phyloP scores from a whole-genome alignment of 768 basidiomycete species.

The Steccherinum ochraceum region DNA sequence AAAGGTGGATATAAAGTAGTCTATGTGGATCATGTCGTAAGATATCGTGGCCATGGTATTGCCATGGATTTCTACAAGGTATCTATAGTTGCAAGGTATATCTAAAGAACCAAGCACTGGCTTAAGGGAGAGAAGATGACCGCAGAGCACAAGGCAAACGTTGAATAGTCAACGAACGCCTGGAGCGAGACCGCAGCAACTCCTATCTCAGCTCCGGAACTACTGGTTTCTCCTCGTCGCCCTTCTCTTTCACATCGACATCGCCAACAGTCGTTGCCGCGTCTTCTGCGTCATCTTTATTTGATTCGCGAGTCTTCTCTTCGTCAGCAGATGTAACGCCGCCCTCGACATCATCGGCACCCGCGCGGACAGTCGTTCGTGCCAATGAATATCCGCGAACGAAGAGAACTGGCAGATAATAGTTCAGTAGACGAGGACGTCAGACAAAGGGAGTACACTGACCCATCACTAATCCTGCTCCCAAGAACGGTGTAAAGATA shows the following conservation, averaged over 20 bases:
- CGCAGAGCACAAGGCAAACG: no score
- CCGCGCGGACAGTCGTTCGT: constrained; percentile 38
- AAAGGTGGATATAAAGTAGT: no score
- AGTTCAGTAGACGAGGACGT: neutral
- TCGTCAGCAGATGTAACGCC: neutral
- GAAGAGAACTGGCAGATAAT: constrained; percentile 37
- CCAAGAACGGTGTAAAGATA: constrained; percentile 52
- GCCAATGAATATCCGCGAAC: constrained; percentile 55
- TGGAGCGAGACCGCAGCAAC: no score
- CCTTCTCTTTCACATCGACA: constrained; percentile 6
- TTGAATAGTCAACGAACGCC: no score
- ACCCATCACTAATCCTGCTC: constrained; percentile 42
- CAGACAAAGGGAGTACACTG: neutral
- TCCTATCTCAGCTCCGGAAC: no score
- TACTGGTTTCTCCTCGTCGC: neutral
- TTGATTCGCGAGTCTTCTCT: constrained; percentile 5
- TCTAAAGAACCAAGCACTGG: no score
- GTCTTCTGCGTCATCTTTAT: constrained; percentile 4
- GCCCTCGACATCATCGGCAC: constrained; percentile 21
- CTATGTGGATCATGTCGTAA: no score
- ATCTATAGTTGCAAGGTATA: no score
- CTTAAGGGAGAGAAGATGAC: no score
- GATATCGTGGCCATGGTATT: no score
- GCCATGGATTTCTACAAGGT: no score
- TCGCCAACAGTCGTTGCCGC: constrained; percentile 8